Conservation (phyloP, 2,329 filamentous ascomycete genomes). For the Stachybotrys echinatus region DNA sequence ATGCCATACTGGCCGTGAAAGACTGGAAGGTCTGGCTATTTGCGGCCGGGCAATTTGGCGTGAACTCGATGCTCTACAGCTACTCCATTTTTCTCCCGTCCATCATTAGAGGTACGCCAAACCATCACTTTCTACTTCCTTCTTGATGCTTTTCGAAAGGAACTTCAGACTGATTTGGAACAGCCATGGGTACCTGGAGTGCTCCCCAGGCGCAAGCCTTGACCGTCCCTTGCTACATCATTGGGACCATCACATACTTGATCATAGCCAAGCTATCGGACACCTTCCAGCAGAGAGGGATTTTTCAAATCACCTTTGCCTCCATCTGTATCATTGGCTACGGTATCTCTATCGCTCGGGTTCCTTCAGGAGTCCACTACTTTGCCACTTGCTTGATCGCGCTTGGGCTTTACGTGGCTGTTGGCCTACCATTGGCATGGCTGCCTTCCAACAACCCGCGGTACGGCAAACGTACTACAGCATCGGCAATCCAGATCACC, state of each 20-base stretch:
- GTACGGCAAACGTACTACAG: constrained; percentile 7
- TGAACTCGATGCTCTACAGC: constrained; percentile 31
- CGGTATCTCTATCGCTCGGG: constrained; percentile 48
- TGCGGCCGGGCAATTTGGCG: constrained; percentile 3
- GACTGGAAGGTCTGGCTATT: background rate
- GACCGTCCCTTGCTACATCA: constrained; percentile 57
- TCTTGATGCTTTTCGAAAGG: background rate
- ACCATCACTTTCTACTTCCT: too few relatives aligned
- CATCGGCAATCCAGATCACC: constrained; percentile 6
- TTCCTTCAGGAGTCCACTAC: constrained; percentile 35
- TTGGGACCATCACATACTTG: constrained; percentile 55
- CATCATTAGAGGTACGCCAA: constrained; percentile 47
- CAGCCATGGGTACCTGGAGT: constrained; percentile 6
- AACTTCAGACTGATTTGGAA: constrained; percentile 1
- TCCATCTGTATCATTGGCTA: constrained; percentile 52
- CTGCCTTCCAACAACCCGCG: constrained; percentile 6
- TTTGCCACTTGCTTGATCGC: constrained; percentile 9
- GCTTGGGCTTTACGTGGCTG: constrained; percentile 4
- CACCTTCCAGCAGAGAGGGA: constrained; percentile 47
- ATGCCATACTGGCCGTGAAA: constrained; percentile 4
- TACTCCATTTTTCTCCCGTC: constrained; percentile 65
- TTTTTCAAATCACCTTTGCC: constrained; percentile 47
- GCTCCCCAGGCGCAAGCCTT: constrained; percentile 6
- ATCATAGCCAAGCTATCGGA: constrained; percentile 50
- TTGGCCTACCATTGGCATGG: constrained; percentile 5